Evolutionary conservation across 2,329 filamentous ascomycete genomes (phyloP).

Genomic region (Verticillium dahliae): DNA sequence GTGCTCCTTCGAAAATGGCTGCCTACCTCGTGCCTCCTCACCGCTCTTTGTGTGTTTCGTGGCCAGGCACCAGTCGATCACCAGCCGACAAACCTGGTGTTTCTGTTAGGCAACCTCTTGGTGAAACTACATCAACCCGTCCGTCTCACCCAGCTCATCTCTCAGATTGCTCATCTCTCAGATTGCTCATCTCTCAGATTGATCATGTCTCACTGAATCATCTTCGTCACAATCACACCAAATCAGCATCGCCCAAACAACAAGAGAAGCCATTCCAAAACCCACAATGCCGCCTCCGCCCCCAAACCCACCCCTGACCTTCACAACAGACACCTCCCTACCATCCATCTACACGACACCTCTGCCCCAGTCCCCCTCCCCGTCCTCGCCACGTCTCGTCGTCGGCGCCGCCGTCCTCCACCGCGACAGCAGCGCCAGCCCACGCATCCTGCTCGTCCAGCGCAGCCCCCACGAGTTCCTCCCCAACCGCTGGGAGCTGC

Average conservation of each 20-base stretch:
- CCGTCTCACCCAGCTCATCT: no score
- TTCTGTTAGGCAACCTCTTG: background rate
- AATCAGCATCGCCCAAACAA: no score
- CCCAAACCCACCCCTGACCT: conserved; percentile 7
- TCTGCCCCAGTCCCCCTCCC: background rate
- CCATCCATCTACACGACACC: conserved; percentile 4
- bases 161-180: no score
- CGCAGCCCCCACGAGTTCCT: conserved; percentile 27
- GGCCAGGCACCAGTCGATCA: background rate
- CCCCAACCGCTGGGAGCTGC: conserved; percentile 37
- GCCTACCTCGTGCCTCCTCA: background rate
- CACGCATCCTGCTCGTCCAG: conserved; percentile 31
- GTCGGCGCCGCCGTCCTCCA: conserved; percentile 9
- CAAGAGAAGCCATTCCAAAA: background rate
- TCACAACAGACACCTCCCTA: conserved; percentile 4
- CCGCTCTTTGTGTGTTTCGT: background rate
- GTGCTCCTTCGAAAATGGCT: background rate
- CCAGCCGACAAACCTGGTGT: background rate
- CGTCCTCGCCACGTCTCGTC: conserved; percentile 4
- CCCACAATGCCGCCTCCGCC: conserved; percentile 8
- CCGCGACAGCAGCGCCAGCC: background rate
- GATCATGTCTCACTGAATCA: no score
- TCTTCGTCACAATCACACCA: background rate
- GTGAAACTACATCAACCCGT: background rate
- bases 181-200: no score